Evolutionary conservation across 768 basidiomycete species (phyloP).

Genomic region (Lyophyllum semitale): DNA sequence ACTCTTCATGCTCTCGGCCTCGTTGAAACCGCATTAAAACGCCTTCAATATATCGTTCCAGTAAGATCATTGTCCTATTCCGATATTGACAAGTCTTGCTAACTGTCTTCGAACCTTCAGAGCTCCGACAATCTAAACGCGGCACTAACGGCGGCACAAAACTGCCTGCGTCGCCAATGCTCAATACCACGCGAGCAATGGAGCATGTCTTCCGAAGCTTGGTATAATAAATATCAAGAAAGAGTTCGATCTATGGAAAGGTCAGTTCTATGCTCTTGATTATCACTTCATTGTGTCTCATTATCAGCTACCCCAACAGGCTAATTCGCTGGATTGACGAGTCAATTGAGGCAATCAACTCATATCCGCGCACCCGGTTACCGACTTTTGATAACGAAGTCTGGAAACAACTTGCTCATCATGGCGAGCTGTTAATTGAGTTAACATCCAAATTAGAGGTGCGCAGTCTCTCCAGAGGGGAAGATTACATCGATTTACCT

Average conservation of each 20-base stretch:
- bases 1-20: background rate
- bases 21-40: background rate
- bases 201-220: background rate
- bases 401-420: background rate
- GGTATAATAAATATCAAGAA: background rate
- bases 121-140: background rate
- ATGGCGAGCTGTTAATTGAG: background rate
- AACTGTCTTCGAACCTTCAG: background rate
- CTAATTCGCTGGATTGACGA: background rate
- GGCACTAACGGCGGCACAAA: background rate
- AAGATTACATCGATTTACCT: background rate
- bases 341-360: background rate
- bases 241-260: background rate
- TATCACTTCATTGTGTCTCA: no score
- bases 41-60: background rate
- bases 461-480: background rate
- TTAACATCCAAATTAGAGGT: background rate
- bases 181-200: background rate
- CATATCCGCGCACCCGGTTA: background rate
- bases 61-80: background rate
- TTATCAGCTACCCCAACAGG: background rate
- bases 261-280: background rate
- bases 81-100: background rate
- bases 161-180: conserved; percentile 1
- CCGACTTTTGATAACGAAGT: background rate